Percentiles rank a stretch among this genome's conserved stretches.
Conservation (phyloP, 2,329 filamentous ascomycete species). For the Colletotrichum costaricense region DNA sequence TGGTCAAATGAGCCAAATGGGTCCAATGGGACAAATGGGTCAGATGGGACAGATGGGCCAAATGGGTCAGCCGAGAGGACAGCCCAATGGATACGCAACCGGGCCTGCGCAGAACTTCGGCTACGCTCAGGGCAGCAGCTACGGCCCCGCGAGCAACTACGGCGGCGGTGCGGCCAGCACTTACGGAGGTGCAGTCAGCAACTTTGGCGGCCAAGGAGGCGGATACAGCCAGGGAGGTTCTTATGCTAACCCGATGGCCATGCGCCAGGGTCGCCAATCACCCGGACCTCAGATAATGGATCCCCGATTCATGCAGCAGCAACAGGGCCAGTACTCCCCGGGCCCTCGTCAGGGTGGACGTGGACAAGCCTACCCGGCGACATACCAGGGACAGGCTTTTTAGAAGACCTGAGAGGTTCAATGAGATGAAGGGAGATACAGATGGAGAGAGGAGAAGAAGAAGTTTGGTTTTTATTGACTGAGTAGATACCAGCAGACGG, state of each 20-base stretch:
- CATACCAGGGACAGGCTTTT: slow-evolving; percentile 49
- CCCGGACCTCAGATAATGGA: slow-evolving; percentile 41
- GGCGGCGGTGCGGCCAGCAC: background rate
- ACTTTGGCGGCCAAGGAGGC: slow-evolving; percentile 10
- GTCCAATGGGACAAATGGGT: background rate
- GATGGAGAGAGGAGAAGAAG: background rate
- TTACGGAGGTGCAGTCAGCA: background rate
- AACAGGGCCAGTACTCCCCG: slow-evolving; percentile 25
- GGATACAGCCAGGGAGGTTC: slow-evolving; percentile 18
- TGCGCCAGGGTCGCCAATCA: slow-evolving; percentile 42
- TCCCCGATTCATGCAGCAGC: slow-evolving; percentile 40
- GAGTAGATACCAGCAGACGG: background rate
- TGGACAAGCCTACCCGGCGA: slow-evolving; percentile 30
- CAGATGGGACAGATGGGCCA: background rate
- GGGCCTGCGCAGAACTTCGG: slow-evolving; percentile 15
- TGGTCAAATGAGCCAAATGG: slow-evolving; percentile 19
- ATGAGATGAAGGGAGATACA: no score
- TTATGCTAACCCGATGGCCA: slow-evolving; percentile 39
- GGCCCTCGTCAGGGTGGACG: slow-evolving; percentile 31
- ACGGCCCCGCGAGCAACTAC: slow-evolving; percentile 12
- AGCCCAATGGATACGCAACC: slow-evolving; percentile 17
- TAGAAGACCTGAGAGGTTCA: background rate
- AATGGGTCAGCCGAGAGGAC: slow-evolving; percentile 16
- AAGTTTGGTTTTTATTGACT: background rate
- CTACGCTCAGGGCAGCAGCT: slow-evolving; percentile 6